These are phyloP conservation scores for Leccinum insolens DNA, from an alignment of 1,284 basidiomycete species.

Conservation along the genomic window DNA sequence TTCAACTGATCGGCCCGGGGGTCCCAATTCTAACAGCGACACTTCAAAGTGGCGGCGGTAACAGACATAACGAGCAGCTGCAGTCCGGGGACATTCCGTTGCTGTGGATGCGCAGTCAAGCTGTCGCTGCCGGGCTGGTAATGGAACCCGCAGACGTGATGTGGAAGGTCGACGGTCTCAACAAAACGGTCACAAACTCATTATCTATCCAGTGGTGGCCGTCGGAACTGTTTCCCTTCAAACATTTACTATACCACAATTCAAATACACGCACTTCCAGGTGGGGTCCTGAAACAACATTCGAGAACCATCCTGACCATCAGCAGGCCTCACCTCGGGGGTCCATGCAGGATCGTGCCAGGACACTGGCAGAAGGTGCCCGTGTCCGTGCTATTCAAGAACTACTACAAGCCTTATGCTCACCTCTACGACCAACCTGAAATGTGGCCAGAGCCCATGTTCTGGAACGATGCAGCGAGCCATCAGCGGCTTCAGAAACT, in stretches of 20 bases:
- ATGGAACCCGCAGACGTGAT: constrained; percentile 28
- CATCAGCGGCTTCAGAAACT: no score
- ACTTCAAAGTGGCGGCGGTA: constrained; percentile 33
- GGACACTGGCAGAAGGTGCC: no score
- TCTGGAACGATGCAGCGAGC: no score
- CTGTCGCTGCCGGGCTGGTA: constrained; percentile 25
- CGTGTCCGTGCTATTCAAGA: no score
- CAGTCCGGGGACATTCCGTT: constrained; percentile 37
- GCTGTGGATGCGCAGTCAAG: constrained; percentile 38
- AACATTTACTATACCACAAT: constrained; percentile 31
- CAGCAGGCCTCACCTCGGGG: no score
- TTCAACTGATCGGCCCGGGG: neutral
- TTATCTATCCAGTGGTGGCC: constrained; percentile 29
- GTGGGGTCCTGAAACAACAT: constrained; percentile 8
- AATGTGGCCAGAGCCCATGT: no score
- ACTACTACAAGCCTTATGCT: no score
- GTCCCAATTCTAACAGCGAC: neutral
- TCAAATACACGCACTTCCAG: constrained; percentile 22
- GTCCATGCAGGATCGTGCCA: no score
- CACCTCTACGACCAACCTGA: no score
- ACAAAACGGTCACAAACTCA: constrained; percentile 26
- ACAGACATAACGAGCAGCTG: constrained; percentile 28
- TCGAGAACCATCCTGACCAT: constrained; percentile 13
- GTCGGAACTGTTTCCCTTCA: constrained; percentile 32
- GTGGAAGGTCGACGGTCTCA: constrained; percentile 34